Evolutionary conservation across 345 rosid species (phyloP).

Genomic region (Lepidium didymum): DNA sequence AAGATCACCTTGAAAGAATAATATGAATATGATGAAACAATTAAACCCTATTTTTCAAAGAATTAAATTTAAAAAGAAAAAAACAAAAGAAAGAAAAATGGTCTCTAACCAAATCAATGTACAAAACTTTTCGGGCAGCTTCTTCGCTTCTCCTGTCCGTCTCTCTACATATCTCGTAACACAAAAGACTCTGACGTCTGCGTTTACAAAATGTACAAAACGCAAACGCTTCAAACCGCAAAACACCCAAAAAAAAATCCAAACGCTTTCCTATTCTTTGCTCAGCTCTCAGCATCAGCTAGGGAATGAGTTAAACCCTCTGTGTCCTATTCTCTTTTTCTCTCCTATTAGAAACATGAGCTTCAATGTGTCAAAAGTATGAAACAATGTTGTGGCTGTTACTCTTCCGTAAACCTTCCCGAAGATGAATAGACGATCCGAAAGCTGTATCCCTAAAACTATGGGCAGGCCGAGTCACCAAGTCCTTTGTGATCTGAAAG

Average conservation of each 20-base stretch:
- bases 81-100: background rate
- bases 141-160: background rate
- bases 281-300: conserved; percentile 19
- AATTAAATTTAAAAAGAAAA: conserved; percentile 1
- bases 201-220: conserved; percentile 28
- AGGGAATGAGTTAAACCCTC: conserved; percentile 5
- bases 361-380: conserved; percentile 28
- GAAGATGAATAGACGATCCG: conserved; percentile 5
- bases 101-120: conserved; percentile 21
- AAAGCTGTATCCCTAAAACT: conserved; percentile 13
- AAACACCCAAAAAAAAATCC: background rate
- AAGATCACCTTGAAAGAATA: conserved; percentile 3
- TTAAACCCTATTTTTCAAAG: conserved; percentile 6
- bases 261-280: conserved; percentile 16
- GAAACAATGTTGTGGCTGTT: conserved; percentile 25
- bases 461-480: background rate
- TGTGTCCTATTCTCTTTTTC: background rate
- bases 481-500: conserved; percentile 39
- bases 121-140: conserved; percentile 27
- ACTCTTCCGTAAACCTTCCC: conserved; percentile 5
- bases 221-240: conserved; percentile 23
- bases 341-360: conserved; percentile 23
- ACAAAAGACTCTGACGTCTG: conserved; percentile 10
- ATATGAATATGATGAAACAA: conserved; percentile 21
- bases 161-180: conserved; percentile 24